Base-by-base conservation (phyloP, 495 filamentous ascomycete genomes). In the Astrothelium subdiscretum region DNA sequence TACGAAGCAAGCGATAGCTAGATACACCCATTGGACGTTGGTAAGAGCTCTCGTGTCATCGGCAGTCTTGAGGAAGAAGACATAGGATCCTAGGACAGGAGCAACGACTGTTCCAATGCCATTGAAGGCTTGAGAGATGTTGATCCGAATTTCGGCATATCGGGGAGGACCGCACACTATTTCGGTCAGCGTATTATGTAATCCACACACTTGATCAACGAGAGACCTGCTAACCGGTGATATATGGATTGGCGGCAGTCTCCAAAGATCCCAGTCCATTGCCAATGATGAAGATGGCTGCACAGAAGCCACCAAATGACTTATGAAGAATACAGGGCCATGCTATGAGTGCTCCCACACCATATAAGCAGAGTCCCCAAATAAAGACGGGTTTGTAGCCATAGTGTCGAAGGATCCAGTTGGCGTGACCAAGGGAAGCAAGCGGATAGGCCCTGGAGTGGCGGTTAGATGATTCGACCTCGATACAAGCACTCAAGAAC, bases 261-360 rank as follows among this genome's bases (percentile, higher is more conserved):
- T 91, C 88, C 59, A 91, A 81, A 2, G 85, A 84, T 2, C 81
- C 82, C 0, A 91, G 77, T 8, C 87, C 87, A 59, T 79, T 78
- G 3, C 87, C 87, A 58, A 90, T 83, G 62, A 90, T 80, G 69
- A 90, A 87, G 66, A 85, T 84, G 68, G 77, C 76, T 26, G 80
- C 82, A 71, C 86, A 87, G 72, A 89, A 90, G 31, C 86, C 87
- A 27, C 78, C 81, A 69, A 89, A 90, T 27, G 81, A 83, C n/a
- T 76, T 73, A 32, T 84, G 77, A 22, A 84, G 70, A 27, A 75
- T 78, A 1, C 76, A 80, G 31, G 79, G 83, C 83, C 80, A 87
- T 70, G 80, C 84, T 69, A 86, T 81, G 31, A 88, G 78, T 5
- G 81, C 81, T 4, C 85, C 85, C 18, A 84, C 71, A 12, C 81